These are phyloP conservation scores for Chaetothyriales sp. DNA, from an alignment of 2,329 filamentous ascomycete genomes.

Conservation along the genomic window DNA sequence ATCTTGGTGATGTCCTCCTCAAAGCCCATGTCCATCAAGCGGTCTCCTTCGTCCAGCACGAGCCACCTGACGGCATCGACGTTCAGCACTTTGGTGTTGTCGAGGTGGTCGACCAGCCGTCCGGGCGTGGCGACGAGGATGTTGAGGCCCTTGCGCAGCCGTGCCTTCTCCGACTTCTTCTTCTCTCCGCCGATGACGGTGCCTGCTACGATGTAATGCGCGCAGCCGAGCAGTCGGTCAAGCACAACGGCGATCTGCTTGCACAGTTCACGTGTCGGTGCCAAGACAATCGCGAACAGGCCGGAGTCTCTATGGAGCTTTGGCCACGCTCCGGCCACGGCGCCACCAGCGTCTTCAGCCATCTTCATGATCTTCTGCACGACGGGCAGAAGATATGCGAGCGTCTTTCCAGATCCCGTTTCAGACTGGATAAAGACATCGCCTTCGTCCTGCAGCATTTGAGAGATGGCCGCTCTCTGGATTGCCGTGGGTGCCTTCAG, in stretches of 20 bases:
- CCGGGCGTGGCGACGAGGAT: constrained; percentile 92
- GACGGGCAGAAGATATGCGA: constrained; percentile 88
- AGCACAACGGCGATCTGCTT: constrained; percentile 85
- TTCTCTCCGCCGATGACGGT: constrained; percentile 63
- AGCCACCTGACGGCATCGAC: constrained; percentile 86
- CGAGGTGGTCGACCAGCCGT: constrained; percentile 76
- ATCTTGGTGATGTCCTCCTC: constrained; percentile 87
- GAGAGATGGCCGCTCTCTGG: constrained; percentile 74
- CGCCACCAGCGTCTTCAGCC: constrained; percentile 36
- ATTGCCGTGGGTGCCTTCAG: constrained; percentile 89
- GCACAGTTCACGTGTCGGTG: constrained; percentile 83
- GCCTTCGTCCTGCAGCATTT: constrained; percentile 63
- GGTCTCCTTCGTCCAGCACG: constrained; percentile 87
- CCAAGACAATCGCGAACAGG: constrained; percentile 83
- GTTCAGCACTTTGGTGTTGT: constrained; percentile 80
- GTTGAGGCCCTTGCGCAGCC: constrained; percentile 84
- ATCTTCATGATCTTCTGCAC: constrained; percentile 76
- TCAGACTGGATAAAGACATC: constrained; percentile 96
- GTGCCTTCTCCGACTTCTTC: constrained; percentile 77
- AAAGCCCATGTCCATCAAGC: constrained; percentile 96
- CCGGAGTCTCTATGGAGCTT: constrained; percentile 68
- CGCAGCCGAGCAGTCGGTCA: constrained; percentile 72
- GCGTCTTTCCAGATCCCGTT: constrained; percentile 92
- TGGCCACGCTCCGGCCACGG: constrained; percentile 24
- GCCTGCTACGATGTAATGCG: constrained; percentile 86